phyloP scores from a whole-genome alignment of 176 grass and related monocot genomes.

The Coix lacrymajobi region DNA sequence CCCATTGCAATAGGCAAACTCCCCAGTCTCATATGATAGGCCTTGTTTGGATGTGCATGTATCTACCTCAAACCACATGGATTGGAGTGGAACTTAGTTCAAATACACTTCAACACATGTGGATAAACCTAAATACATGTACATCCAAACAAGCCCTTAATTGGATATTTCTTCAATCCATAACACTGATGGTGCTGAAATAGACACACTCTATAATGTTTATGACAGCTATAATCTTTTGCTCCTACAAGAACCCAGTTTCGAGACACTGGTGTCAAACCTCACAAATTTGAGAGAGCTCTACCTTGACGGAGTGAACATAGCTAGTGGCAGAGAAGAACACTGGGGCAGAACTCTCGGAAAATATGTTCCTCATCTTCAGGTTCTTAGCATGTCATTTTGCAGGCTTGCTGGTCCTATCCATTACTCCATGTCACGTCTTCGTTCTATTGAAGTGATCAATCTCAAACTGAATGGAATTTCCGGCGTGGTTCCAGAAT shows the following conservation, averaged over 20 bases:
- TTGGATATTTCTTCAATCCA: constrained; percentile 27
- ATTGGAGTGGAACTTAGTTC: no score
- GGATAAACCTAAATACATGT: no score
- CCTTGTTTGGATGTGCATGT: no score
- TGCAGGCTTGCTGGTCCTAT: constrained; percentile 16
- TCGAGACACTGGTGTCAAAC: constrained; percentile 13
- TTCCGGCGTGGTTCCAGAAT: background rate
- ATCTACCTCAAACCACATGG: no score
- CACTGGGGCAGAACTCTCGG: background rate
- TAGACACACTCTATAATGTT: background rate
- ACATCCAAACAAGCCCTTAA: no score
- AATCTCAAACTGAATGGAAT: background rate
- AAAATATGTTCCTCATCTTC: background rate
- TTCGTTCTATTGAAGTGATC: constrained; percentile 11
- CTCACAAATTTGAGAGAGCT: constrained; percentile 18
- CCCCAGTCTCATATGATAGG: constrained; percentile 27
- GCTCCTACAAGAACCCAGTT: background rate
- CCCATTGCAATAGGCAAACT: constrained; percentile 33
- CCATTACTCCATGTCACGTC: background rate
- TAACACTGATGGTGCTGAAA: background rate
- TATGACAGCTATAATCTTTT: background rate
- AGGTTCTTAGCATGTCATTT: constrained; percentile 11
- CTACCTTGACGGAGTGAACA: background rate
- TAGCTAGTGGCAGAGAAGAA: background rate
- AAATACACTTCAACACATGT: no score